Conservation (phyloP, 441 rosid genomes). For the Melastoma candidum region DNA sequence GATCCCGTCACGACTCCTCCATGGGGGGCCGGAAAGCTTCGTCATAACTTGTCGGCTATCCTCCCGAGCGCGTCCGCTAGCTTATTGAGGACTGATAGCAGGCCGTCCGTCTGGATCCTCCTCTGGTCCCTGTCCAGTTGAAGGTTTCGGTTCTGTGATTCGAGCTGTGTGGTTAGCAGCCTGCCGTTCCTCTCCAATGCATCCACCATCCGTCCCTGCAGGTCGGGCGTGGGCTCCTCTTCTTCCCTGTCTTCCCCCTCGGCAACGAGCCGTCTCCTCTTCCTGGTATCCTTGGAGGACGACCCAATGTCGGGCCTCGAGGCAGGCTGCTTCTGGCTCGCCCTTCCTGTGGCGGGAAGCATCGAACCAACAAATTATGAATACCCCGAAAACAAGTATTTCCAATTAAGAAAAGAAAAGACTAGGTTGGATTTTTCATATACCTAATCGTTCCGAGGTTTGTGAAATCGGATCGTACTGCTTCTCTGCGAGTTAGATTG, state of each 20-base stretch:
- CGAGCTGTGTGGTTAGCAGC: constrained; percentile 74
- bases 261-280: constrained; percentile 40
- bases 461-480: no score
- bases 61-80: constrained; percentile 83
- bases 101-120: constrained; percentile 51
- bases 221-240: constrained; percentile 14
- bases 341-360: constrained; percentile 27
- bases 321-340: constrained; percentile 38
- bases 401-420: no score
- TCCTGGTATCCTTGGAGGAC: constrained; percentile 51
- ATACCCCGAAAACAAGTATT: no score
- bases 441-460: no score
- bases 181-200: constrained; percentile 76
- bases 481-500: no score
- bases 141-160: constrained; percentile 70
- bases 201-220: constrained; percentile 41
- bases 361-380: neutral
- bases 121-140: constrained; percentile 86
- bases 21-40: no score
- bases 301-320: constrained; percentile 46
- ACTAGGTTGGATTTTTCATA: no score
- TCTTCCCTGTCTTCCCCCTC: constrained; percentile 40
- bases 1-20: no score
- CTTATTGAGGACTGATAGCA: constrained; percentile 75
- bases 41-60: constrained; percentile 81